These are phyloP conservation scores for Ilex asprella DNA, from an alignment of 257 asterid species.

Conservation along the genomic window DNA sequence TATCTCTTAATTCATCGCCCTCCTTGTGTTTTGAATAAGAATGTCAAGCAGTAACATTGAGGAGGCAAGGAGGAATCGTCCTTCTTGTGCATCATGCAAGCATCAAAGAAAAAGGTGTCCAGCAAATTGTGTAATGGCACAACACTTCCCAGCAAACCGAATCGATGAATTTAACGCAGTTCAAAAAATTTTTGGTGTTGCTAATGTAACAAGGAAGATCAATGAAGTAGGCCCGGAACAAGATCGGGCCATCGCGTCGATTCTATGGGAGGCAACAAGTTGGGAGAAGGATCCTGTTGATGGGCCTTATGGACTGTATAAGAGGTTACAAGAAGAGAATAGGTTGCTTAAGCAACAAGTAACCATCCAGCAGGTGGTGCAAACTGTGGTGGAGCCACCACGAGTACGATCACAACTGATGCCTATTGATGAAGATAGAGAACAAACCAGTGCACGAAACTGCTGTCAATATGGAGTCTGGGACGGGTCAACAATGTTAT, in stretches of 20 bases:
- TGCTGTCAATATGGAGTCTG: no score
- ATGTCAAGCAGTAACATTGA: no score
- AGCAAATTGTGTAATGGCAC: neutral
- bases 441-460: no score
- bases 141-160: neutral
- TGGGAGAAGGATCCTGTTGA: neutral
- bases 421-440: no score
- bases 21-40: no score
- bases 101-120: neutral
- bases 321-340: neutral
- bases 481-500: no score
- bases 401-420: no score
- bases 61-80: neutral
- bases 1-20: neutral
- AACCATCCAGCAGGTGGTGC: neutral
- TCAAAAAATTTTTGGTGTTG: neutral
- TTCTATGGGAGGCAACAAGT: neutral
- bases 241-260: neutral
- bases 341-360: neutral
- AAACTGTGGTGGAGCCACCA: no score
- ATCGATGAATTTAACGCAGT: neutral
- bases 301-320: constrained; percentile 12
- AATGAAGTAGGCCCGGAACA: neutral
- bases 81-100: neutral
- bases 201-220: neutral